Evolutionary conservation across 129 eudicot genomes (phyloP), one percentile per base, ranked within the genome.

Genomic region (Smallanthus sonchifolius): DNA sequence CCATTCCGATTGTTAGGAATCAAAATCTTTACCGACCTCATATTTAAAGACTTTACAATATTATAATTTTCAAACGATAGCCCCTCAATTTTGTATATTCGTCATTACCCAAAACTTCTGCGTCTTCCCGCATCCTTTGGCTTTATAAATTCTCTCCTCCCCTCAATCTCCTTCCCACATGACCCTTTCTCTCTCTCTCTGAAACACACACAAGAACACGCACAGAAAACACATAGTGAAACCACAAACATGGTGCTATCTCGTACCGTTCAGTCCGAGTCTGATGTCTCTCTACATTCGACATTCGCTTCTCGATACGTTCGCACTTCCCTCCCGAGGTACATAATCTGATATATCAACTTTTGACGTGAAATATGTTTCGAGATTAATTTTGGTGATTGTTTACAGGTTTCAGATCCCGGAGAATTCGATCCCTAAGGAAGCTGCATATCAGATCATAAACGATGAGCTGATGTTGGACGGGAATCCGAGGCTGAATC

Each of bases 391-490:
- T 49, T 30, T 5, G n/a, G 40, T 63, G 20, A 2, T 24, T 37
- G 52, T 48, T 3, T 54, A 43, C 61, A 88, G 97, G 87, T 92
- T 73, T 54, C 79, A 81, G 85, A 85, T 92, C 77, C 87, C 88
- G 3, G 86, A 86, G 17, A 81, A 76, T 48, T 84, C 97, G 82
- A 91, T 91, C 42, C 97, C 97, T 0, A 92, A 85, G 67, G 97
- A 92, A 43, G 97, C 95, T 28, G 96, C 96, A 42, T 92, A 77
- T 67, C 97, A 92, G 72, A 88, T 88, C 17, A 92, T 92, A 48
- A 89, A 92, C 77, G 97, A 92, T 70, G 97, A 92, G 71, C 77
- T 92, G n/a, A 92, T 92, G 97, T 42, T 92, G 61, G 97, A 92
- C 43, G 97, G 97, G 0, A 92, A 92, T 48, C 97, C 97, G 10